Evolutionary conservation across 108 stramenopile genomes (phyloP).

Genomic region (Nannochloropsis salina): DNA sequence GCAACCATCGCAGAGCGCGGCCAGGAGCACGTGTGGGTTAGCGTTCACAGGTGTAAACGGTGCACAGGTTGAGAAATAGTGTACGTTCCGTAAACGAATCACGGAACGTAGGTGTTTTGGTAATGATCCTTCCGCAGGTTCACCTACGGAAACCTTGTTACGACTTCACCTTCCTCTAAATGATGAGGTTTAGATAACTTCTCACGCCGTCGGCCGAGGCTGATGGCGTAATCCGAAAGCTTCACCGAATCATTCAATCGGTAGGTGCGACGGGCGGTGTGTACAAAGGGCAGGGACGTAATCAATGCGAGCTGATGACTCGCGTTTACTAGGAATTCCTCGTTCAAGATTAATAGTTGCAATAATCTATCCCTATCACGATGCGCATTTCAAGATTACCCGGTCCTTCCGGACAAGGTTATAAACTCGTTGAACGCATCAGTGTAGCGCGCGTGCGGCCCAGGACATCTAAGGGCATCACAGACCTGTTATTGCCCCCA

Average conservation of each 20-base stretch:
- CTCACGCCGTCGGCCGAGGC: slow-evolving; percentile 37
- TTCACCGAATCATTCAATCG: slow-evolving; percentile 97
- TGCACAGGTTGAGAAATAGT: not conserved
- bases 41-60: not conserved
- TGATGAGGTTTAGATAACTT: slow-evolving; percentile 51
- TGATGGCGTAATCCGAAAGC: slow-evolving; percentile 72
- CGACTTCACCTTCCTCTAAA: slow-evolving; percentile 61
- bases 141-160: slow-evolving; percentile 62
- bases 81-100: not conserved
- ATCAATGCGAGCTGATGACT: slow-evolving; percentile 93
- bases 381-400: slow-evolving; percentile 91
- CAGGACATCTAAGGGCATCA: slow-evolving; percentile 98
- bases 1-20: not conserved
- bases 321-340: slow-evolving; percentile 99
- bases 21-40: slow-evolving; percentile 5
- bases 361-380: slow-evolving; percentile 99
- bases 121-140: slow-evolving; percentile 55
- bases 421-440: slow-evolving; percentile 83
- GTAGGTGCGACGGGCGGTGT: slow-evolving; percentile 99
- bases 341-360: slow-evolving; percentile 99
- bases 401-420: slow-evolving; percentile 88
- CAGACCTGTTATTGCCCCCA: slow-evolving; percentile 96
- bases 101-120: slow-evolving; percentile 21
- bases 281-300: slow-evolving; percentile 96
- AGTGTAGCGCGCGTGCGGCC: slow-evolving; percentile 97